Conservation (phyloP, 495 filamentous ascomycete genomes). For the Hamigera avellanea region DNA sequence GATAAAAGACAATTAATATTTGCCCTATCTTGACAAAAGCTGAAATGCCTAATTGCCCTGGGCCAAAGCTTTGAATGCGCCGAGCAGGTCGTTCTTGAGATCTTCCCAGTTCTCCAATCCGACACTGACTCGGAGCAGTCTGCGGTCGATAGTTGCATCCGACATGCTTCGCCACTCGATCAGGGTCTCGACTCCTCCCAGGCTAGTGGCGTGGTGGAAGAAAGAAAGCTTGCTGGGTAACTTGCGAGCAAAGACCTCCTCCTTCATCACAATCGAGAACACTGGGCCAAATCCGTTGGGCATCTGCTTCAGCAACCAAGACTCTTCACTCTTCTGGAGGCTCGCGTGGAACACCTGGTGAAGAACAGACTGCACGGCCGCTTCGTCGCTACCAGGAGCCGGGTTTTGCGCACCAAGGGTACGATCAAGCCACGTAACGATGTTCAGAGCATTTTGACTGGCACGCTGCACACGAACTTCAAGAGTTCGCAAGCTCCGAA, state of each 20-base stretch:
- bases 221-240: constrained; percentile 67
- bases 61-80: constrained; percentile 41
- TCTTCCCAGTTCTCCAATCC: constrained; percentile 86
- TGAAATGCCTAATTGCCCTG: background rate
- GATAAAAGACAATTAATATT: no score
- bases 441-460: constrained; percentile 48
- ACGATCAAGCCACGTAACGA: constrained; percentile 61
- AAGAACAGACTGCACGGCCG: constrained; percentile 40
- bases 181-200: constrained; percentile 89
- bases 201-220: constrained; percentile 90
- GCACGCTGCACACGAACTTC: constrained; percentile 71
- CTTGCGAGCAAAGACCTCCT: constrained; percentile 44
- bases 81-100: constrained; percentile 60
- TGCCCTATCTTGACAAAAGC: background rate
- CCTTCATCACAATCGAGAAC: constrained; percentile 60
- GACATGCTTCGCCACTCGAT: constrained; percentile 66
- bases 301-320: constrained; percentile 83
- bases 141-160: constrained; percentile 59
- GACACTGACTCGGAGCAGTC: constrained; percentile 70
- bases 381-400: constrained; percentile 21
- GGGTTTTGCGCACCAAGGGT: constrained; percentile 25
- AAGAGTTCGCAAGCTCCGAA: constrained; percentile 75
- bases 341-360: constrained; percentile 61
- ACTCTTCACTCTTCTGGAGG: constrained; percentile 51
- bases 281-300: constrained; percentile 83